phyloP scores from a whole-genome alignment of 106 monocot genomes.

The Hemerocallis citrina region DNA sequence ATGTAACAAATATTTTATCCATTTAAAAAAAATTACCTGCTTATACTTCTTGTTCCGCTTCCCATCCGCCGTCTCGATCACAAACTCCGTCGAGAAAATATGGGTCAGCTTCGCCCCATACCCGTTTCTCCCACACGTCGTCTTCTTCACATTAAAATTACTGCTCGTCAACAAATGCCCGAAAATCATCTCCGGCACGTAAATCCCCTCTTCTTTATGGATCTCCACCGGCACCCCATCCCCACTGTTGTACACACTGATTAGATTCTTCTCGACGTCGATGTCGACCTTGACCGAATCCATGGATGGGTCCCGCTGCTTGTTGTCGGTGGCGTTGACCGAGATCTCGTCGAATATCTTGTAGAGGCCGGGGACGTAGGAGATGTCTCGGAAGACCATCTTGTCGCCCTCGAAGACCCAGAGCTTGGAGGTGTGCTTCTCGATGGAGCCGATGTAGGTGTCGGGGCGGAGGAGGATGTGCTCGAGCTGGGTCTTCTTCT shows the following conservation, averaged over 20 bases:
- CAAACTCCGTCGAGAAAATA: too few species aligned
- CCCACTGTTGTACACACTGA: conserved; percentile 83
- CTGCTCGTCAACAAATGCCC: conserved; percentile 88
- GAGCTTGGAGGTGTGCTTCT: conserved; percentile 38
- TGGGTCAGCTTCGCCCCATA: too few species aligned
- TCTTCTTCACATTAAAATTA: conserved; percentile 55
- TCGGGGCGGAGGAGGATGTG: conserved; percentile 63
- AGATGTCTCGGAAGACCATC: conserved; percentile 58
- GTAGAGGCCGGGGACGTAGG: conserved; percentile 86
- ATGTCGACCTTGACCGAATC: conserved; percentile 72
- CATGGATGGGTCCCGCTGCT: conserved; percentile 88
- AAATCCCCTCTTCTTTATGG: conserved; percentile 82
- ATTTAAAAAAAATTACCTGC: too few species aligned
- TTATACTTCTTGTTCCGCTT: too few species aligned
- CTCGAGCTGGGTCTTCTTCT: conserved; percentile 57
- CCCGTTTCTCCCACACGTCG: too few species aligned
- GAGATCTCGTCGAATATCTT: conserved; percentile 98
- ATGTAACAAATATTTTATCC: too few species aligned
- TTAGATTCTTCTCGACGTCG: conserved; percentile 36
- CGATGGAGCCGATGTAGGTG: conserved; percentile 47
- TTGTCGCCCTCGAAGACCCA: conserved; percentile 41
- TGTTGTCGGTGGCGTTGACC: conserved; percentile 96
- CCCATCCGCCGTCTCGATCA: too few species aligned
- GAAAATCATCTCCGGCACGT: conserved; percentile 90
- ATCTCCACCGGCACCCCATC: conserved; percentile 86